These are phyloP conservation scores for Cyamopsis tetragonoloba DNA, from an alignment of 306 rosid species.

Conservation along the genomic window DNA sequence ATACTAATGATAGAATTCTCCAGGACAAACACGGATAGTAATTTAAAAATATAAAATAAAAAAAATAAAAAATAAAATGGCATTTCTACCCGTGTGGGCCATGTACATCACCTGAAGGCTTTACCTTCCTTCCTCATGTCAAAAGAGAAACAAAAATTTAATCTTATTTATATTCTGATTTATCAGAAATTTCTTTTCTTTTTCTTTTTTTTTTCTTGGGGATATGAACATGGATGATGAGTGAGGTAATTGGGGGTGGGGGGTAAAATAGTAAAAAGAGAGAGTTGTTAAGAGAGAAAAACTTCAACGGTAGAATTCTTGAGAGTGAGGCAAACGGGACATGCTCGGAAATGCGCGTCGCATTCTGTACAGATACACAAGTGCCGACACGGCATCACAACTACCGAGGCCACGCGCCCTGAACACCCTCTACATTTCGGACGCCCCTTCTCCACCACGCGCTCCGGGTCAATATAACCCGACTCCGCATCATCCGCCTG, in stretches of 20 bases:
- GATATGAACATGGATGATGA: slow-evolving; percentile 2
- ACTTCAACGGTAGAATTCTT: slow-evolving; percentile 82
- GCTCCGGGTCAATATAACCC: slow-evolving; percentile 62
- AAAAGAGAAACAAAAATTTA: slow-evolving; percentile 15
- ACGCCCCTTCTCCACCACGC: slow-evolving; percentile 30
- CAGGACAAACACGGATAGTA: too few species aligned
- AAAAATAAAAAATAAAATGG: slow-evolving; percentile 21
- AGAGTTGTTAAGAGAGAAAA: slow-evolving; percentile 40
- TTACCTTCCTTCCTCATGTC: not conserved
- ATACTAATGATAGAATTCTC: slow-evolving; percentile 34
- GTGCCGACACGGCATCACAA: slow-evolving; percentile 86
- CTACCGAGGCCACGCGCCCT: slow-evolving; percentile 70
- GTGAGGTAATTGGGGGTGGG: not conserved
- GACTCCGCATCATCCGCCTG: slow-evolving; percentile 89
- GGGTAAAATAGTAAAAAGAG: not conserved
- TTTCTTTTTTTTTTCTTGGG: not conserved
- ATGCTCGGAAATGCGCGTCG: slow-evolving; percentile 56
- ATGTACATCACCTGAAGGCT: slow-evolving; percentile 43
- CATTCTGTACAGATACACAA: slow-evolving; percentile 75
- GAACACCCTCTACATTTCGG: slow-evolving; percentile 79
- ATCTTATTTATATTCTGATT: slow-evolving; percentile 14
- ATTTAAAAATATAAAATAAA: not conserved
- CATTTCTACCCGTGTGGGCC: slow-evolving; percentile 40
- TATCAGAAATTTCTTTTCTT: not conserved
- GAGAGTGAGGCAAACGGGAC: slow-evolving; percentile 66